Evolutionary conservation across 2,329 filamentous ascomycete genomes (phyloP).

Genomic region (Exutisphaerella laricina): DNA sequence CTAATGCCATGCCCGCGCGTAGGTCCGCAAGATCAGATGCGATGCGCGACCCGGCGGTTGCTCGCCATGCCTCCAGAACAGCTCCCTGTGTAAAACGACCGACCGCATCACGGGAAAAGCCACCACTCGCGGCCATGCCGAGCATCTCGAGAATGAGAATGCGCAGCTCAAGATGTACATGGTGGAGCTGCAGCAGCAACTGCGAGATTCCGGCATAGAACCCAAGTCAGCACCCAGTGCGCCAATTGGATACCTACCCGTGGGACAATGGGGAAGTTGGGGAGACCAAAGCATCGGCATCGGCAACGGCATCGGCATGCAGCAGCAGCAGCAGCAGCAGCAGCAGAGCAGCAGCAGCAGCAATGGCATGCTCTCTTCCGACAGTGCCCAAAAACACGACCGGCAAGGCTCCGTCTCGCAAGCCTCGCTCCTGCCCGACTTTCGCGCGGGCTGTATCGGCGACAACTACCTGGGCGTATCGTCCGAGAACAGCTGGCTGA

Average conservation of each 20-base stretch:
- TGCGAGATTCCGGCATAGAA: constrained; percentile 57
- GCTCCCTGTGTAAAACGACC: constrained; percentile 74
- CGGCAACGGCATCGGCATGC: neutral
- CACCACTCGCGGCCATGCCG: constrained; percentile 69
- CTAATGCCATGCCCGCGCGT: constrained; percentile 3
- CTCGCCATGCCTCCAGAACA: constrained; percentile 71
- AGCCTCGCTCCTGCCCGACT: constrained; percentile 38
- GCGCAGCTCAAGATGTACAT: constrained; percentile 62
- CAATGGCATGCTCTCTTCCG: neutral
- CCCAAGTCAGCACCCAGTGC: constrained; percentile 30
- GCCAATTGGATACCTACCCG: constrained; percentile 6
- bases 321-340: neutral
- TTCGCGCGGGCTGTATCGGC: constrained; percentile 44
- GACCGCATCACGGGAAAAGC: constrained; percentile 81
- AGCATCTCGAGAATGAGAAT: constrained; percentile 69
- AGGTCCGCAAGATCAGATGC: constrained; percentile 83
- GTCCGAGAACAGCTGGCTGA: constrained; percentile 59
- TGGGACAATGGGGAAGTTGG: constrained; percentile 9
- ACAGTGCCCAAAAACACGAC: neutral
- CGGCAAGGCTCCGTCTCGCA: constrained; percentile 2
- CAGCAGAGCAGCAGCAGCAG: neutral
- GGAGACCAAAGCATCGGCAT: neutral
- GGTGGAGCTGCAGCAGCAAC: constrained; percentile 60
- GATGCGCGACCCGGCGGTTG: constrained; percentile 75
- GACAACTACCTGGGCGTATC: constrained; percentile 64